Evolutionary conservation across 1,139 yeast genomes (phyloP), one percentile per base, ranked within the genome.

Genomic region (Kodamaea fungicola): DNA sequence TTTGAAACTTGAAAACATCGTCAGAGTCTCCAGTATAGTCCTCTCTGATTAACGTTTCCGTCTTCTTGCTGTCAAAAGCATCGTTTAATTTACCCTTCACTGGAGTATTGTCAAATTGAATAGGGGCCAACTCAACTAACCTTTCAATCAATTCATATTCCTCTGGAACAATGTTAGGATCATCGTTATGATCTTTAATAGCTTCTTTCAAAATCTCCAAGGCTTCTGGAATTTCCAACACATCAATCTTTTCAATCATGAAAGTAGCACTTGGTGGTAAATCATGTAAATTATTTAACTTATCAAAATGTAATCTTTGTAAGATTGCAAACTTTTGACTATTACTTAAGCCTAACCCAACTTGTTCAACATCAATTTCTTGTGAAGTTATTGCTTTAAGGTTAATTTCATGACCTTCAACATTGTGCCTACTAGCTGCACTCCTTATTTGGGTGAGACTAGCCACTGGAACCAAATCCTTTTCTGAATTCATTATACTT

Each of bases 261-360:
- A 47, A 54, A 9, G 51, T 36, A 8, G 50, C 55, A 23, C 52
- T 47, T 8, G 55, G 42, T 4, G 71, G 71, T 33, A 66, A 53
- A 33, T 64, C 59, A 6, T 60, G 63, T 34, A 58, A 47, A 9
- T 51, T 36, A 1, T 46, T 33, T 42, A 60, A 58, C 26, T 58
- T 57, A 31, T 57, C 63, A 33, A 50, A 54, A 37, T 54, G 53
- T 37, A 62, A 50, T 35, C 65, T 50, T 33, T 42, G 53, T 42
- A 62, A 54, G 19, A 63, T 52, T 41, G 46, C 33, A 12, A 33
- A 38, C 42, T 63, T 62, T 39, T 64, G 65, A 10, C 46, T 55
- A 2, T 49, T 32, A 16, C 62, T 54, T 16, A 64, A 48, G 35
- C 51, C 40, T 34, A 54, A 12, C 54, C 59, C 67, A 10, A 63